phyloP scores from a whole-genome alignment of 2,329 filamentous ascomycete species.

The Mycocentrospora acerina region DNA sequence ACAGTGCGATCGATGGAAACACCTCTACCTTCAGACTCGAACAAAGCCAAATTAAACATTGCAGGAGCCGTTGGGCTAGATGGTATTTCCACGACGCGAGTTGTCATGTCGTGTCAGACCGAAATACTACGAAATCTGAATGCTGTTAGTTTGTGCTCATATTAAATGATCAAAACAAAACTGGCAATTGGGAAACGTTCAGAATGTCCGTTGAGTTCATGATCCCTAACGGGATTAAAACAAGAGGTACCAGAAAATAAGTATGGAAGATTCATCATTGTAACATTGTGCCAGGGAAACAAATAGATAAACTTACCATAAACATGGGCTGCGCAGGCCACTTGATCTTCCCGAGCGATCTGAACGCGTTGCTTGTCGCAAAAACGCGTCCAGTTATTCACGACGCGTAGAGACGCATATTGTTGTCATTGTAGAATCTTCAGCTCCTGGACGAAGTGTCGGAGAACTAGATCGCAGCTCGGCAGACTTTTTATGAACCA shows the following conservation, averaged over 20 bases:
- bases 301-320: constrained; percentile 36
- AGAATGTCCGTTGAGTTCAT: constrained; percentile 44
- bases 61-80: too few relatives aligned
- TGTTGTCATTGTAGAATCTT: not conserved
- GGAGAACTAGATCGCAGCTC: constrained; percentile 4
- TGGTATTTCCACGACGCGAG: too few relatives aligned
- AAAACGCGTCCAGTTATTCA: too few relatives aligned
- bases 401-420: too few relatives aligned
- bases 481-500: constrained; percentile 7
- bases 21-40: too few relatives aligned
- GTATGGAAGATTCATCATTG: constrained; percentile 26
- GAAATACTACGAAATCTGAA: not conserved
- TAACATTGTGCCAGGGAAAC: not conserved
- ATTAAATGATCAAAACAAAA: constrained; percentile 1
- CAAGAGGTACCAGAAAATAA: constrained; percentile 84
- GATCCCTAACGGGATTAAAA: constrained; percentile 43
- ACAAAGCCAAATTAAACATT: too few relatives aligned
- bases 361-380: too few relatives aligned
- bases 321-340: not conserved
- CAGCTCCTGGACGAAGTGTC: not conserved
- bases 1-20: too few relatives aligned
- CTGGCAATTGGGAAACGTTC: constrained; percentile 18
- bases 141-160: constrained; percentile 10
- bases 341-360: too few relatives aligned
- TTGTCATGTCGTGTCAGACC: too few relatives aligned